phyloP scores from a whole-genome alignment of 768 basidiomycete genomes.

The Cystofilobasidium macerans region DNA sequence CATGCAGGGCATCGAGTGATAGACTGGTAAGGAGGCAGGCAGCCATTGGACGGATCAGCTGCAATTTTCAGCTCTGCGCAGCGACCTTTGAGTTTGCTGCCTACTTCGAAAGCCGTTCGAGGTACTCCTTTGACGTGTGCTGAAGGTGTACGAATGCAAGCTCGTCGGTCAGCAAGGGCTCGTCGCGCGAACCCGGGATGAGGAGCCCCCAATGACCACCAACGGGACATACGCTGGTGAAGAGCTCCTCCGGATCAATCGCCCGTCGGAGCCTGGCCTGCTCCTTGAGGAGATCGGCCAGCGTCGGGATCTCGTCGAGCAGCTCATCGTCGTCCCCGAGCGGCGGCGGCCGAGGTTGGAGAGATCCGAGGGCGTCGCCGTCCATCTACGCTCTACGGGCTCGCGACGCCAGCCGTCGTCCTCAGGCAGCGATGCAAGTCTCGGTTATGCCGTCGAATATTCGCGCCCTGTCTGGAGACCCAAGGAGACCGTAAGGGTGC shows the following conservation, averaged over 20 bases:
- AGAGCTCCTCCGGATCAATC: conserved; percentile 20
- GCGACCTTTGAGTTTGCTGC: background rate
- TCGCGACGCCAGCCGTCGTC: too few species aligned
- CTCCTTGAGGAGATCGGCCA: conserved; percentile 14
- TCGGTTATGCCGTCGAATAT: too few species aligned
- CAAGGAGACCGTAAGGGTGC: too few species aligned
- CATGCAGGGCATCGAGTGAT: conserved; percentile 55
- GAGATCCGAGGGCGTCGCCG: conserved; percentile 2
- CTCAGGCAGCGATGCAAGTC: too few species aligned
- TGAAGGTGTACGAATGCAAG: background rate
- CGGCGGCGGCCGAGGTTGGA: background rate
- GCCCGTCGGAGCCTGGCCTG: conserved; percentile 13
- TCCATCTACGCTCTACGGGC: background rate
- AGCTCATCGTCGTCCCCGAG: background rate
- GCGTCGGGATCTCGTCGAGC: conserved; percentile 16
- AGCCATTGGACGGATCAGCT: background rate
- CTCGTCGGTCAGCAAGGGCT: background rate
- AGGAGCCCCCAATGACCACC: background rate
- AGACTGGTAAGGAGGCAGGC: conserved; percentile 49
- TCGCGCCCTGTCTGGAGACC: too few species aligned
- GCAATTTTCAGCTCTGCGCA: background rate
- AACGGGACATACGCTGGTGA: conserved; percentile 15
- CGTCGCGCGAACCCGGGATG: background rate
- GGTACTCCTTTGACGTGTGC: conserved; percentile 22
- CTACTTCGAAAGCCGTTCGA: conserved; percentile 24